phyloP scores from a whole-genome alignment of 2,329 filamentous ascomycete species.

The Neonectria magnoliae region DNA sequence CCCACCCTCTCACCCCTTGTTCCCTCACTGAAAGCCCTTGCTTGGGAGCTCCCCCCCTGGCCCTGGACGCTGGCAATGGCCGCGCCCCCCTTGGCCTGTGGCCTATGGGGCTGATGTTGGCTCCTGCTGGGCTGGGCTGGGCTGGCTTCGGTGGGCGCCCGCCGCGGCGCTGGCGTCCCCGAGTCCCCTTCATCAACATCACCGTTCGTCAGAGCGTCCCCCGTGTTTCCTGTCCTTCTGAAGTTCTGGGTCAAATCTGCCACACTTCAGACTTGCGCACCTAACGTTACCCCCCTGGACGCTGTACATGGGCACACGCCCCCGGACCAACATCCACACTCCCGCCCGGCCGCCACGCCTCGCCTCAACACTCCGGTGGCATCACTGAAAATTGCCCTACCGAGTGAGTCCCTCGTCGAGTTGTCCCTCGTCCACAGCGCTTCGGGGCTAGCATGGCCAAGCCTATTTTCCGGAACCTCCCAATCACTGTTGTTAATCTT shows the following conservation, averaged over 20 bases:
- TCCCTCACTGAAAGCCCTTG: slow-evolving; percentile 5
- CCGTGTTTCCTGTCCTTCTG: slow-evolving; percentile 24
- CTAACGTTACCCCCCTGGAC: slow-evolving; percentile 1
- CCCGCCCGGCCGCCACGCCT: slow-evolving; percentile 33
- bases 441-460: slow-evolving; percentile 28
- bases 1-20: slow-evolving; percentile 4
- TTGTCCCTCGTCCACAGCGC: not conserved
- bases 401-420: slow-evolving; percentile 2
- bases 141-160: slow-evolving; percentile 17
- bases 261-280: slow-evolving; percentile 9
- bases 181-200: slow-evolving; percentile 19
- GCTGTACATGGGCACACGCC: slow-evolving; percentile 7
- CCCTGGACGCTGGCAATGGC: slow-evolving; percentile 24
- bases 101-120: slow-evolving; percentile 14
- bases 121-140: slow-evolving; percentile 15
- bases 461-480: slow-evolving; percentile 27
- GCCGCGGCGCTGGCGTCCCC: slow-evolving; percentile 3
- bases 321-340: slow-evolving; percentile 33
- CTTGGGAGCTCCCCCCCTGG: slow-evolving; percentile 1
- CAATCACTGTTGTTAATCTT: slow-evolving; percentile 27
- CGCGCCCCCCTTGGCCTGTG: slow-evolving; percentile 9
- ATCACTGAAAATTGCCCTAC: slow-evolving; percentile 13
- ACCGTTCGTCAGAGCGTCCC: slow-evolving; percentile 25
- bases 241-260: slow-evolving; percentile 17
- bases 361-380: slow-evolving; percentile 28